A percentile compares a stretch with the other conserved stretches of the same genome.
Conservation (phyloP, 2,329 filamentous ascomycete genomes). For the Colletotrichum siamense region DNA sequence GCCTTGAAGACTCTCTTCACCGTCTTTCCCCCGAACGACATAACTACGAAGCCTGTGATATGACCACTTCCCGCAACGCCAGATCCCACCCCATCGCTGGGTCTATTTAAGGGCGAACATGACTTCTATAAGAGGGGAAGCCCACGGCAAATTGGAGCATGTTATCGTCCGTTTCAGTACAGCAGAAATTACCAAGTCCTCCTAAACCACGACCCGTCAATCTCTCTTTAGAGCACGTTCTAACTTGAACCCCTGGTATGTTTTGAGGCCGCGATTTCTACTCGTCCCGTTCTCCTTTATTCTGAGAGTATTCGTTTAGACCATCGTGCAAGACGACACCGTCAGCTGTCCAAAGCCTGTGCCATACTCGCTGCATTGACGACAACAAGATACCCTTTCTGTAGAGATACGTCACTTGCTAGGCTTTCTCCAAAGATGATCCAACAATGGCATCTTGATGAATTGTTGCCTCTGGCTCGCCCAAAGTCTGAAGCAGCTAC, state of each 20-base stretch:
- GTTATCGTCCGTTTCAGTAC: too few species aligned
- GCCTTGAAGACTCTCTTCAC: not conserved
- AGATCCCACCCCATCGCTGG: not conserved
- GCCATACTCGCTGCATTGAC: too few species aligned
- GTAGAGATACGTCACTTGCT: not conserved
- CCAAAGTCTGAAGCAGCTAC: not conserved
- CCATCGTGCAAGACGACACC: accelerated
- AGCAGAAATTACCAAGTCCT: not conserved
- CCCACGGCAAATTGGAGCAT: not conserved
- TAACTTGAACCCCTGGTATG: not conserved
- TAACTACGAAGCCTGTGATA: not conserved
- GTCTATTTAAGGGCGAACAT: not conserved
- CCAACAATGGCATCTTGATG: not conserved
- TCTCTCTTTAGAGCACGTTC: not conserved
- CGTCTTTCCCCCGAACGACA: not conserved
- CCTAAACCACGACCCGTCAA: accelerated
- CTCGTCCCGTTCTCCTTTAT: accelerated
- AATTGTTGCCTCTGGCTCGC: not conserved
- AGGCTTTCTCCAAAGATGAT: not conserved
- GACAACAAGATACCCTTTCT: too few species aligned
- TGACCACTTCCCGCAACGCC: not conserved
- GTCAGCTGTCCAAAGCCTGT: too few species aligned
- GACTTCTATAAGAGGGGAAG: not conserved
- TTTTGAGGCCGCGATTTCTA: accelerated
- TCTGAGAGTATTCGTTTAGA: accelerated